phyloP scores from a whole-genome alignment of 2,329 filamentous ascomycete genomes.

The Hymenoscyphus fructigenus region DNA sequence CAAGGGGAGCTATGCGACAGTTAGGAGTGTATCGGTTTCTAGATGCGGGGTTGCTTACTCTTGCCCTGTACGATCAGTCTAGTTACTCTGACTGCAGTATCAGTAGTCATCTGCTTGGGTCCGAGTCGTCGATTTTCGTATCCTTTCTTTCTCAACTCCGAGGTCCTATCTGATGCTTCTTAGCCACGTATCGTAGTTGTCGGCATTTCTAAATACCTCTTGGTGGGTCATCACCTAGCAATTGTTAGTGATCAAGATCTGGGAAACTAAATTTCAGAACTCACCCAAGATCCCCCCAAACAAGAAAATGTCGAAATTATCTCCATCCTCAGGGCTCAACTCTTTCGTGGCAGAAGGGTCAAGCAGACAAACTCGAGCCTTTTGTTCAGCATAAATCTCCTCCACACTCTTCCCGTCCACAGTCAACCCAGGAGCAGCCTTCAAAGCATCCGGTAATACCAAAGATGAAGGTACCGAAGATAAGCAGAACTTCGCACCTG shows the following conservation, averaged over 20 bases:
- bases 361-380: conserved; percentile 79
- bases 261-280: conserved; percentile 23
- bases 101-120: conserved; percentile 96
- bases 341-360: conserved; percentile 84
- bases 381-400: conserved; percentile 70
- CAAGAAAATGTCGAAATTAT: conserved; percentile 83
- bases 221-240: conserved; percentile 83
- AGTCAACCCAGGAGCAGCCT: conserved; percentile 59
- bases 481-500: conserved; percentile 71
- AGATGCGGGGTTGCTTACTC: conserved; percentile 52
- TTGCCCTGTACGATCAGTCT: conserved; percentile 83
- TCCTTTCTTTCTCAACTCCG: conserved; percentile 91
- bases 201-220: conserved; percentile 58
- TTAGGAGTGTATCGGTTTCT: conserved; percentile 1
- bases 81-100: conserved; percentile 93
- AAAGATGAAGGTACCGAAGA: conserved; percentile 75
- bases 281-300: conserved; percentile 94
- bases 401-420: conserved; percentile 80
- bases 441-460: conserved; percentile 59
- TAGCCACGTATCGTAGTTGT: conserved; percentile 8
- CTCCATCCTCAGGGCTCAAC: conserved; percentile 77
- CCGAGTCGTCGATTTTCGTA: conserved; percentile 85
- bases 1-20: conserved; percentile 63
- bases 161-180: conserved; percentile 72
- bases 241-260: conserved; percentile 22